Evolutionary conservation across 2,329 filamentous ascomycete species (phyloP).

Genomic region (Penicillium griseofulvum): DNA sequence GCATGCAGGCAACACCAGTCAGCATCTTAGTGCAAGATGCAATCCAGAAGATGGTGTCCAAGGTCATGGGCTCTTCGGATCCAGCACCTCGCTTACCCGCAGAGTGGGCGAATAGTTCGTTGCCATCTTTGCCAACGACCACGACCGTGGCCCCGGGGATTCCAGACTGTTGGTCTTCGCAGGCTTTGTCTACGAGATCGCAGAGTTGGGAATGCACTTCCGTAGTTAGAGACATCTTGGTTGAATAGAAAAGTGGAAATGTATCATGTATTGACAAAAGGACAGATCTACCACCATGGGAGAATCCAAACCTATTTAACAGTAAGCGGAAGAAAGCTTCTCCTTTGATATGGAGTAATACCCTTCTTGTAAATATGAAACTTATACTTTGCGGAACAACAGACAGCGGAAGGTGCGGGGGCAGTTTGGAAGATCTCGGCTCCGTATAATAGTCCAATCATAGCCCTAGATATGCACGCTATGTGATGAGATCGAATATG

Average conservation of each 20-base stretch:
- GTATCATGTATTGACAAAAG: too few species aligned
- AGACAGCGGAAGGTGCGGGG: background rate
- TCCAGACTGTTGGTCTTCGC: slow-evolving; percentile 4
- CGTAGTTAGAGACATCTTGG: background rate
- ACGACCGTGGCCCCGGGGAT: background rate
- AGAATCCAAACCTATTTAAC: background rate
- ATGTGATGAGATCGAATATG: background rate
- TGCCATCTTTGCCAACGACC: slow-evolving; percentile 2
- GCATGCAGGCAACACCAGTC: slow-evolving; percentile 47
- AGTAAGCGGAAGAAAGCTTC: background rate
- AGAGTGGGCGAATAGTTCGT: slow-evolving; percentile 1
- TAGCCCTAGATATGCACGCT: background rate
- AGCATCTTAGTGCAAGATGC: slow-evolving; percentile 53
- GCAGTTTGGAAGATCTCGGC: background rate
- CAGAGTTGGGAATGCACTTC: background rate
- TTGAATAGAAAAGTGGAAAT: background rate
- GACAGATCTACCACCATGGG: background rate
- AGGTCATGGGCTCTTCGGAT: slow-evolving; percentile 50
- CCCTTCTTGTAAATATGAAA: too few species aligned
- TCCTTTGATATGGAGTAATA: background rate
- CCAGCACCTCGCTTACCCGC: slow-evolving; percentile 14
- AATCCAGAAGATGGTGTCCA: slow-evolving; percentile 55
- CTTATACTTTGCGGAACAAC: background rate
- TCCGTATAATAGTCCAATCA: background rate
- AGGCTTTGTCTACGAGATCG: slow-evolving; percentile 10